Evolutionary conservation across 2,329 filamentous ascomycete species (phyloP), one percentile per base, ranked within the genome.

Genomic region (Fusarium liriodendri): DNA sequence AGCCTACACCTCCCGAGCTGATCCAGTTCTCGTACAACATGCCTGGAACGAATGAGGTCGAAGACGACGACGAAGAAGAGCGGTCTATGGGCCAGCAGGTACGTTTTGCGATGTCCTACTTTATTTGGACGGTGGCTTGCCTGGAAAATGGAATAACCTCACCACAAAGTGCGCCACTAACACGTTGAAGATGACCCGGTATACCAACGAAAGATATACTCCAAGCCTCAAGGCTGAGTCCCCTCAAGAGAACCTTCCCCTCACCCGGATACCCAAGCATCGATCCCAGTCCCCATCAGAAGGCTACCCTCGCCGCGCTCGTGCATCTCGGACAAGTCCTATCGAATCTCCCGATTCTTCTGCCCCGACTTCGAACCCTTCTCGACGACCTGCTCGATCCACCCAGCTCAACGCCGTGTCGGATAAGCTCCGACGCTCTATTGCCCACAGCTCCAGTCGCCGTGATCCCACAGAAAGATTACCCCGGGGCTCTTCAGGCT

Each of bases 1-100:
- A 94, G 59, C 93, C 94, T 1, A 97, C 95, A 2, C 97, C 97
- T 3, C 89, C 91, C 18, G 92, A 93, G 61, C 86, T 99, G 69
- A 90, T 91, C 72, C 91, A 91, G 66, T 93, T 98, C 80, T 91
- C 89, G 45, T 95, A 97, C 77, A 90, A 92, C 37, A 74, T 89
- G 61, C 85, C 93, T 38, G 64, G 67, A 40, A 63, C 76, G 10
- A 71, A 77, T 7, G 81, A 81, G 33, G 76, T 79, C 4, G 78
- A 80, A 33, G 71, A 77, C 0, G 76, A 78, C 25, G 73, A 77
- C 2, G 68, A 73, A 27, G 77, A 78, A n/a, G 71, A 72, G 29
- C 47, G 68, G 14, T 58, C 52, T n/a, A 27, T 32, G 45, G 58
- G 67, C 50, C 72, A 71, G 16, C 71, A 70, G 69, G 80, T 81